Evolutionary conservation across 164 flowering plant genomes (phyloP), one percentile per base, ranked within the genome.

Genomic region (Magnolia kwangsiensis): DNA sequence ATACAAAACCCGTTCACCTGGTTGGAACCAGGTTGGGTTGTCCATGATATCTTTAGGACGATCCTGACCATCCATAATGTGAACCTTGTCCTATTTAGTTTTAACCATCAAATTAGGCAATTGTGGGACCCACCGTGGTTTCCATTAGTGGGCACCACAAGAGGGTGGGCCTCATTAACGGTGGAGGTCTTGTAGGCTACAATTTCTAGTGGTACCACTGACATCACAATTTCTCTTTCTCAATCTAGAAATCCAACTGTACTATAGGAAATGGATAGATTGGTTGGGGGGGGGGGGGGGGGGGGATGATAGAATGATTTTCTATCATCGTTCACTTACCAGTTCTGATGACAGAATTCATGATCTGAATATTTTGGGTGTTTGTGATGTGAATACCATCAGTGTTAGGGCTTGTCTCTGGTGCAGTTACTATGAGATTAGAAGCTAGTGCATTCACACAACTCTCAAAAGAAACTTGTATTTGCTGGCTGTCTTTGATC

Each of bases 361-460:
- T 61, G 6, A 94, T 82, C 1, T 65, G 74, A 51, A 91, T 83
- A 37, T 84, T 85, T 67, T 84, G 84, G 55, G 91, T 83, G 0
- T 5, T 71, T 1, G 92, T 80, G 67, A 94, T 82, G 75, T 94
- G 95, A 69, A 92, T 91, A 19, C 97, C 97, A 79, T 92, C 97
- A 10, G 97, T 92, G 82, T 92, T 92, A n/a, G 97, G 97, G 77
- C 97, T 92, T 0, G 71, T 23, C 63, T 65, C 87, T 8, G 93
- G 93, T 7, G 95, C 88, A 51, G 69, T 69, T 4, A 92, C 78
- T 11, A 45, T 51, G 49, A 92, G 83, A 77, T 81, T 68, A 4
- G 82, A 82, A 67, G 85, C 95, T 69, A 63, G 19, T 3, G 90
- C 94, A 66, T 55, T 68, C 11, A 20, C 21, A 73, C 94, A 88